phyloP scores from a whole-genome alignment of 306 rosid species.

The Gastrolobium bilobum region DNA sequence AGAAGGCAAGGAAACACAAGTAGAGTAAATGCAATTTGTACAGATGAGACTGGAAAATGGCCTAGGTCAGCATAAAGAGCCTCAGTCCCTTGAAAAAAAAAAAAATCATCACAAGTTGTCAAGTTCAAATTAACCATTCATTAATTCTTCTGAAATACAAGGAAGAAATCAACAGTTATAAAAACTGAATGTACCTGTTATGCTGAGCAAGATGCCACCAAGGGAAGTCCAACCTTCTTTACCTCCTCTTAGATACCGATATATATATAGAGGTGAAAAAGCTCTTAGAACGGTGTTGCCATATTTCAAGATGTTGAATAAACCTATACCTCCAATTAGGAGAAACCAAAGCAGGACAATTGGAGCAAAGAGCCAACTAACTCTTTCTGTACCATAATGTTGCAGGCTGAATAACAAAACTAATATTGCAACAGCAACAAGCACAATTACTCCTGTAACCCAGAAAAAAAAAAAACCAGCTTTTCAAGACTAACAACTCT shows the following conservation, averaged over 20 bases:
- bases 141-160: conserved; percentile 26
- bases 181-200: conserved; percentile 74
- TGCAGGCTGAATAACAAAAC: conserved; percentile 92
- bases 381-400: conserved; percentile 94
- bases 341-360: conserved; percentile 94
- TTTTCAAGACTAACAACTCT: conserved; percentile 35
- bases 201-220: conserved; percentile 96
- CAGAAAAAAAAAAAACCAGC: not conserved
- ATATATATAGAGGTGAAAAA: conserved; percentile 81
- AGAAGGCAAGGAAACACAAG: conserved; percentile 98
- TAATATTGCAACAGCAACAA: conserved; percentile 87
- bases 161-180: conserved; percentile 29
- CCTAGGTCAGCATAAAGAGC: conserved; percentile 97
- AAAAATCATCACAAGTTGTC: conserved; percentile 51
- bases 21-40: conserved; percentile 93
- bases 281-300: conserved; percentile 77
- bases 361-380: conserved; percentile 99
- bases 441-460: conserved; percentile 76
- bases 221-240: conserved; percentile 88
- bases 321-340: conserved; percentile 90
- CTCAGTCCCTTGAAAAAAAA: conserved; percentile 80
- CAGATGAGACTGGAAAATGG: conserved; percentile 91
- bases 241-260: conserved; percentile 76
- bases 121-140: conserved; percentile 17
- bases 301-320: conserved; percentile 81